phyloP scores from a whole-genome alignment of 768 basidiomycete genomes.

The Lactifluus volemus region DNA sequence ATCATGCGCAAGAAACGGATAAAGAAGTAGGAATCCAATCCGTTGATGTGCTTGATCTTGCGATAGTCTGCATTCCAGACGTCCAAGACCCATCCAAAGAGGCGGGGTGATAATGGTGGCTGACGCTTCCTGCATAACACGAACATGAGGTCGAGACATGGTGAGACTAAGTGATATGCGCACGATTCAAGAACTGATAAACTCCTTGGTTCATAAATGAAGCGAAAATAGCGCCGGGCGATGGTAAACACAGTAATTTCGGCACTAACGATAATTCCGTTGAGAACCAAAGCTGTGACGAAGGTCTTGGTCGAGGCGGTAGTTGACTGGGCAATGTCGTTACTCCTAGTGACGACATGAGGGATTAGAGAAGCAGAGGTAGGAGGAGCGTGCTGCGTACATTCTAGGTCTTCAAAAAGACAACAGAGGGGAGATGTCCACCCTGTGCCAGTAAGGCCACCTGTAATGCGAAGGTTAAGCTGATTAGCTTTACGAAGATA shows the following conservation, averaged over 20 bases:
- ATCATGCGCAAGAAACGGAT: conserved; percentile 86
- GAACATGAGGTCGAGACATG: not conserved
- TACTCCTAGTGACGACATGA: conserved; percentile 26
- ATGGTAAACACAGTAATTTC: conserved; percentile 77
- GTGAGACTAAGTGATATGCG: conserved; percentile 20
- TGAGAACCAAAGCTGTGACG: conserved; percentile 78
- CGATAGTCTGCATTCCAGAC: conserved; percentile 55
- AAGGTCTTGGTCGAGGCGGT: conserved; percentile 73
- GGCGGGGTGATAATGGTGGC: conserved; percentile 37
- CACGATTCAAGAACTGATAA: conserved; percentile 43
- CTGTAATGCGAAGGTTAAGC: not conserved
- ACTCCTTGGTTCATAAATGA: conserved; percentile 84
- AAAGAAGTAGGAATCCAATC: conserved; percentile 89
- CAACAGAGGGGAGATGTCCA: not conserved
- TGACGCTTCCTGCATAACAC: conserved; percentile 44
- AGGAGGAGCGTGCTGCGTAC: conserved; percentile 5
- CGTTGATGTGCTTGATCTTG: conserved; percentile 59
- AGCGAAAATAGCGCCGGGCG: conserved; percentile 74
- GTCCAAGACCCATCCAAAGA: conserved; percentile 59
- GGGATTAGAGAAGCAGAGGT: not conserved
- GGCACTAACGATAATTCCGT: conserved; percentile 57
- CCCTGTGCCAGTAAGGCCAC: not conserved
- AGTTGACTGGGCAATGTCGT: conserved; percentile 30
- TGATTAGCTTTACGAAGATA: not conserved
- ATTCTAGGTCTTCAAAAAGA: not conserved